Base-by-base conservation (phyloP, 176 grass and related monocot genomes). In the Oryza nivara region DNA sequence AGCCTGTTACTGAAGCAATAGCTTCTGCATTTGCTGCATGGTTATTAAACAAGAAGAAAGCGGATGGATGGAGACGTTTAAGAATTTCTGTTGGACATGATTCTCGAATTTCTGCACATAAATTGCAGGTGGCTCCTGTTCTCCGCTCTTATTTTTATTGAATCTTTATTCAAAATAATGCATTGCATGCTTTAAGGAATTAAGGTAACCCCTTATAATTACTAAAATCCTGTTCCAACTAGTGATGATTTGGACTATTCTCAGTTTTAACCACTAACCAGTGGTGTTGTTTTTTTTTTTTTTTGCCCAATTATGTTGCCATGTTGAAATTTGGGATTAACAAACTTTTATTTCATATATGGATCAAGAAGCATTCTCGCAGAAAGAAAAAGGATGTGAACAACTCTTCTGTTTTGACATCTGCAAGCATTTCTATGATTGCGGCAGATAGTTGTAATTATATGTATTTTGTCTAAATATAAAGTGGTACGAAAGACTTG, bases 21-120 rank as follows among this genome's bases (percentile, higher is more conserved):
- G 91, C 89, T 87, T 69, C 83, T 86, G 89, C 91, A 68, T 98
- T 98, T 92, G 88, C 88, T 81, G 87, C 86, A 68, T 98, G 96
- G 93, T 81, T 98, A 61, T 89, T 88, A 63, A 88, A 95, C 81
- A 95, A 90, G 90, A 98, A 98, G 87, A 87, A 92, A 87, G 28
- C 78, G 54, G 86, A 95, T 88, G 93, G 89, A 51, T 90, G 90
- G 22, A 94, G 90, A 88, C 88, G 75, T 80, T 73, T 95, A 86
- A 98, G 83, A 90, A 88, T 98, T 22, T 98, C 91, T 32, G 77
- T 95, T 78, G 96, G 96, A 65, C 89, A 98, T 66, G 93, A 98
- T 89, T 98, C 96, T 68, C 91, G 91, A 79, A 94, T 98, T 74
- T 98, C 96, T 87, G 93, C 96, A 68, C 74, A 98, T 73, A 95